phyloP scores from a whole-genome alignment of 208 protist genomes.

The Borovskyia barvae region DNA sequence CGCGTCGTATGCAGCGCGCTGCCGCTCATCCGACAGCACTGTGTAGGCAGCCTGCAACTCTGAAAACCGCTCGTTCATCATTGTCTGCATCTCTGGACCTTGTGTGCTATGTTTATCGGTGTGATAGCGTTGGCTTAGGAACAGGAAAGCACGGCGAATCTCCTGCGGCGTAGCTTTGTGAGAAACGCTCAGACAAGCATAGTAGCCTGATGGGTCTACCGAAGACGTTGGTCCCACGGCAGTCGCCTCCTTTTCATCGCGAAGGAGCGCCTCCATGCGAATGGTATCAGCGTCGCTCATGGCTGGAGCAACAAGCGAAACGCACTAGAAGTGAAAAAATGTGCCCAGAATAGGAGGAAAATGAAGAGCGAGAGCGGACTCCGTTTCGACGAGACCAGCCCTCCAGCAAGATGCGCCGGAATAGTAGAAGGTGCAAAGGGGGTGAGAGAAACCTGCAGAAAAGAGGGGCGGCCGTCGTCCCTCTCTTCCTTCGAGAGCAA shows the following conservation, averaged over 20 bases:
- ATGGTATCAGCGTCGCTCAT: constrained; percentile 24
- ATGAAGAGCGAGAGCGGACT: too few relatives aligned
- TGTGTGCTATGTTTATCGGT: constrained; percentile 76
- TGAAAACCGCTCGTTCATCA: constrained; percentile 84
- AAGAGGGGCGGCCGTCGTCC: too few relatives aligned
- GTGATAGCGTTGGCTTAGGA: constrained; percentile 83
- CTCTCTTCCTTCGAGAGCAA: too few relatives aligned
- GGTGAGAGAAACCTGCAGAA: too few relatives aligned
- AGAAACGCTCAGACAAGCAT: constrained; percentile 64
- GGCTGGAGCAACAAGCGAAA: too few relatives aligned
- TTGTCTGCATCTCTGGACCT: constrained; percentile 30
- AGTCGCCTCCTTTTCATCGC: constrained; percentile 13
- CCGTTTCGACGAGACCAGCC: too few relatives aligned
- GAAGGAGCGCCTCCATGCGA: constrained; percentile 19
- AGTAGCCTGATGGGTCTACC: constrained; percentile 72
- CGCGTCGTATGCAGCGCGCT: constrained; percentile 80
- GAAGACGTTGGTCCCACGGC: background rate
- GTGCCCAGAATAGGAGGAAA: too few relatives aligned
- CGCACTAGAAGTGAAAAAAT: too few relatives aligned
- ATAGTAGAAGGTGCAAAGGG: too few relatives aligned
- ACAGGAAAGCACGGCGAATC: constrained; percentile 75
- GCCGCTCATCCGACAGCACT: constrained; percentile 67
- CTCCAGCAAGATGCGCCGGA: too few relatives aligned
- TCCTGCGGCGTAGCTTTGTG: constrained; percentile 46
- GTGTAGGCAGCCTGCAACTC: constrained; percentile 77